These are phyloP conservation scores for Senecio squalidus DNA, from an alignment of 140 eudicot genomes.

Conservation along the genomic window DNA sequence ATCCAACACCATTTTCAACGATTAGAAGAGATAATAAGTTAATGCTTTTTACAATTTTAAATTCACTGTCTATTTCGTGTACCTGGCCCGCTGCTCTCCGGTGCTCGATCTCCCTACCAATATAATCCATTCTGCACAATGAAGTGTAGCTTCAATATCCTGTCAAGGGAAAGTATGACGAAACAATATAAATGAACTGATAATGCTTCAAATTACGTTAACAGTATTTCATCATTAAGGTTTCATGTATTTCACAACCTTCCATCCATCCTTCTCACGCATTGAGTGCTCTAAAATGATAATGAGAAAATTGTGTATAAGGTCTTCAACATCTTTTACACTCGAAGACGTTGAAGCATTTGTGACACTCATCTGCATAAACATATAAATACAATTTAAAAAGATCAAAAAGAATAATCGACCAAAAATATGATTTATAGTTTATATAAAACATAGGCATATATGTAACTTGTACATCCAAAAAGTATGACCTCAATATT, in stretches of 20 bases:
- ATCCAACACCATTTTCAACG: not conserved
- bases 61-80: conserved; percentile 9
- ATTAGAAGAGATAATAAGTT: not conserved
- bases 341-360: conserved; percentile 33
- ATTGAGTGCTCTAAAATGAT: conserved; percentile 86
- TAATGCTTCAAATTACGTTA: conserved; percentile 8
- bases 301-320: conserved; percentile 64
- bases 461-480: too few relatives aligned
- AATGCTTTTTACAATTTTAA: not conserved
- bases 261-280: conserved; percentile 95
- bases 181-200: conserved; percentile 36
- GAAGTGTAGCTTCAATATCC: conserved; percentile 99
- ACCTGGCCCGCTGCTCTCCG: conserved; percentile 83
- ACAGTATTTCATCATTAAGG: not conserved
- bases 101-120: conserved; percentile 92
- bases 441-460: not conserved
- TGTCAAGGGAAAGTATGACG: conserved; percentile 56
- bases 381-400: not conserved
- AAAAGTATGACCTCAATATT: conserved; percentile 78
- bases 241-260: conserved; percentile 37
- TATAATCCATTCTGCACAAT: conserved; percentile 99
- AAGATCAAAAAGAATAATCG: too few relatives aligned
- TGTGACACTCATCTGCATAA: conserved; percentile 31
- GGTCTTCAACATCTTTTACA: conserved; percentile 75
- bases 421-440: not conserved